Conservation (phyloP, 345 rosid species). For the Gossypioides kirkii region DNA sequence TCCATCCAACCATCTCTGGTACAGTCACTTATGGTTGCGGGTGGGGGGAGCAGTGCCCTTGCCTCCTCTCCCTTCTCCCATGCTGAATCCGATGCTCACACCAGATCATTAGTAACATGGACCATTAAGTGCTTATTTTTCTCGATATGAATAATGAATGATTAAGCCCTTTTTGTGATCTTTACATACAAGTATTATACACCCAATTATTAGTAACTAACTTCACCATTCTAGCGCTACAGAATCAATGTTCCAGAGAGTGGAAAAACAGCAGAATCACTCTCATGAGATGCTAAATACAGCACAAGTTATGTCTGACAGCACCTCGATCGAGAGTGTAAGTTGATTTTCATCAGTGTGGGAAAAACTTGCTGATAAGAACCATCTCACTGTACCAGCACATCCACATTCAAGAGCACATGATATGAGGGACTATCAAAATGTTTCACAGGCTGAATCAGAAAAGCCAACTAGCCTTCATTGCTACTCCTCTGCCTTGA, state of each 20-base stretch:
- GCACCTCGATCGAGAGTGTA: slow-evolving; percentile 13
- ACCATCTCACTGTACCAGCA: slow-evolving; percentile 21
- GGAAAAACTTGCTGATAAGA: slow-evolving; percentile 20
- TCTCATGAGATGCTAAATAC: too few species aligned
- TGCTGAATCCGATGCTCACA: not conserved
- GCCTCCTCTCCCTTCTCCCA: too few species aligned
- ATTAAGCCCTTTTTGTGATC: not conserved
- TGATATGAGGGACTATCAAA: not conserved
- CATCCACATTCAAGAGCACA: slow-evolving; percentile 13
- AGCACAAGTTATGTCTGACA: too few species aligned
- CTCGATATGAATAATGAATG: not conserved
- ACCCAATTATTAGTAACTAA: not conserved
- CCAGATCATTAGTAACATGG: not conserved
- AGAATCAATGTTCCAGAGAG: too few species aligned
- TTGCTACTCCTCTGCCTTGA: slow-evolving; percentile 12
- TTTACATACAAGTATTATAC: not conserved
- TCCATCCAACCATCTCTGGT: not conserved
- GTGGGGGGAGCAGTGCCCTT: too few species aligned
- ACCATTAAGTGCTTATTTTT: not conserved
- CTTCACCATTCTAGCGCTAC: not conserved
- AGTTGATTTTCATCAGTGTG: slow-evolving; percentile 20
- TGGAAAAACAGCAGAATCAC: too few species aligned
- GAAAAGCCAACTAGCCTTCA: slow-evolving; percentile 14
- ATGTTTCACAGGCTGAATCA: slow-evolving; percentile 1
- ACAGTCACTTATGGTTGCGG: too few species aligned